Evolutionary conservation across 495 filamentous ascomycete genomes (phyloP).

Genomic region (Lophiostoma macrostomum): DNA sequence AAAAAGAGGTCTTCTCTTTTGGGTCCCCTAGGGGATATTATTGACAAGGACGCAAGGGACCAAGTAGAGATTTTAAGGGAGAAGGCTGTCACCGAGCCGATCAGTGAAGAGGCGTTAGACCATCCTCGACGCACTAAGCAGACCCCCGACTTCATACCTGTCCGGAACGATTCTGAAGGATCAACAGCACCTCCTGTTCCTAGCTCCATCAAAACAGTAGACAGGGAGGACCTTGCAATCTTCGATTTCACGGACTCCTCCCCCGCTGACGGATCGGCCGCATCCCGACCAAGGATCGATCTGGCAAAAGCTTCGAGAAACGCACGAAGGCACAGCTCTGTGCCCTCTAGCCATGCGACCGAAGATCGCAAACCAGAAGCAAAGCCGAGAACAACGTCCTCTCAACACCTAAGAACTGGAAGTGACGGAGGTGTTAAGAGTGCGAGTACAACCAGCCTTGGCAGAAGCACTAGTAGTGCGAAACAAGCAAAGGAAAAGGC

Average conservation of each 20-base stretch:
- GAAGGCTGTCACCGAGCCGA: not conserved
- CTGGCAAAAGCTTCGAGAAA: constrained; percentile 10
- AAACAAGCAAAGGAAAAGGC: constrained; percentile 3
- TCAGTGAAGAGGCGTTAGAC: too few species aligned
- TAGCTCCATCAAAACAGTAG: constrained; percentile 19
- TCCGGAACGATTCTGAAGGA: not conserved
- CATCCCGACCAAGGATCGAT: constrained; percentile 11
- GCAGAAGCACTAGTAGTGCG: constrained; percentile 1
- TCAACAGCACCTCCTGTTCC: not conserved
- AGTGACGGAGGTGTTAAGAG: constrained; percentile 5
- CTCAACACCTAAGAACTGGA: constrained; percentile 10
- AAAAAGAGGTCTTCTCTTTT: too few species aligned
- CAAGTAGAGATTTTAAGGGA: not conserved
- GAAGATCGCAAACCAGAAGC: constrained; percentile 7
- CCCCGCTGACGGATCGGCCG: constrained; percentile 9
- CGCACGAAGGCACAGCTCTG: constrained; percentile 17
- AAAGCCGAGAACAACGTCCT: not conserved
- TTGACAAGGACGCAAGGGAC: too few species aligned
- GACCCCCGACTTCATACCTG: too few species aligned
- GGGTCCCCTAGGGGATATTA: too few species aligned
- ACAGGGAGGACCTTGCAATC: constrained; percentile 33
- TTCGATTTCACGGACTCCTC: constrained; percentile 43
- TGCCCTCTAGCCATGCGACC: not conserved
- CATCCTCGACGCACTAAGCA: too few species aligned
- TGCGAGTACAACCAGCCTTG: not conserved